Conservation (phyloP, 1,139 yeast genomes). For the Candida dubliniensis region DNA sequence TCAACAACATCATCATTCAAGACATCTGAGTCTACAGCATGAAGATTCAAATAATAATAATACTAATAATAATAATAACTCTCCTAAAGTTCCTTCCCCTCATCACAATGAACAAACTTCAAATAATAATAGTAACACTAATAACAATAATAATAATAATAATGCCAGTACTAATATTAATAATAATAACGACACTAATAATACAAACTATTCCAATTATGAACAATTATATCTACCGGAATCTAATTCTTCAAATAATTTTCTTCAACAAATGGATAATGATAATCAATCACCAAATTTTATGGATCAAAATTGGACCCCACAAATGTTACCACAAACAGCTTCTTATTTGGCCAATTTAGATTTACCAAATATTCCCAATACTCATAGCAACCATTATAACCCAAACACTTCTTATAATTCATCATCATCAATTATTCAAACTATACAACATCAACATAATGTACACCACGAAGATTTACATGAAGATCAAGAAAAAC, state of each 20-base stretch:
- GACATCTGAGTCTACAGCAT: neutral
- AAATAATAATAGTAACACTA: neutral
- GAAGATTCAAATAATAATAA: neutral
- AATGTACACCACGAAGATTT: no score
- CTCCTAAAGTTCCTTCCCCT: neutral
- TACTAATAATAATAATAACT: neutral
- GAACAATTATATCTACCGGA: neutral
- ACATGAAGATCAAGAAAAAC: constrained; percentile 6
- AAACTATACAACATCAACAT: constrained; percentile 36
- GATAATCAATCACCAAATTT: constrained; percentile 33
- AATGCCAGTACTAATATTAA: neutral
- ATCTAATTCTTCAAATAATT: neutral
- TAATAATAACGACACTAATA: neutral
- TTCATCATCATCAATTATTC: constrained; percentile 23
- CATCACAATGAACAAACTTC: neutral
- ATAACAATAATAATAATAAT: neutral
- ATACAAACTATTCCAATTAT: neutral
- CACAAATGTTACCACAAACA: constrained; percentile 24
- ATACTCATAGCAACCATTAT: neutral
- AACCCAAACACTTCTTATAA: constrained; percentile 15
- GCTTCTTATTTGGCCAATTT: constrained; percentile 39
- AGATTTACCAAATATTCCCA: constrained; percentile 18
- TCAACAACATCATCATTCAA: neutral
- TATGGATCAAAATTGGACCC: constrained; percentile 28
- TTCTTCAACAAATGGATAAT: neutral